A percentile compares a stretch with the other conserved stretches of the same genome.
phyloP scores from a whole-genome alignment of 805 yeast genomes.

The Saturnispora kantuleensis region DNA sequence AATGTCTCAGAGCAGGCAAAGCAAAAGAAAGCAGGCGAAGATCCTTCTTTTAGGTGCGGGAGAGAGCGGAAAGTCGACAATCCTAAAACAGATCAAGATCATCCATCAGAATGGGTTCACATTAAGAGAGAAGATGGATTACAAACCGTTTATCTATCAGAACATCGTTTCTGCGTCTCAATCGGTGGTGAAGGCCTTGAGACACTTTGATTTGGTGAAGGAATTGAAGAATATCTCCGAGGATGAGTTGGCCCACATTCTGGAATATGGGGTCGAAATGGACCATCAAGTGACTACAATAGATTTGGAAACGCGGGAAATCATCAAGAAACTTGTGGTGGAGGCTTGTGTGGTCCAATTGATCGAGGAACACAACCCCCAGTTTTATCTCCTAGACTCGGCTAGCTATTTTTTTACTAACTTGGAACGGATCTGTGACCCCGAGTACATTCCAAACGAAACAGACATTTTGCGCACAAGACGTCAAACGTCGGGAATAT shows the following conservation, averaged over 20 bases:
- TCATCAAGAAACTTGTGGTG: conserved; percentile 43
- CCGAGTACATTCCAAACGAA: conserved; percentile 59
- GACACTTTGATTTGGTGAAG: conserved; percentile 35
- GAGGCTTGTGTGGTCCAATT: conserved; percentile 50
- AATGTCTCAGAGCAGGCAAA: neutral
- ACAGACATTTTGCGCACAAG: conserved; percentile 79
- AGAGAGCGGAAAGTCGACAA: conserved; percentile 73
- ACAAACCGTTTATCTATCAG: conserved; percentile 68
- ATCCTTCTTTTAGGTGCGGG: conserved; percentile 82
- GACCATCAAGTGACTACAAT: conserved; percentile 37
- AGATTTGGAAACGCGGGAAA: conserved; percentile 38
- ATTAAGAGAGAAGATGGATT: conserved; percentile 61
- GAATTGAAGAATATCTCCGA: conserved; percentile 25
- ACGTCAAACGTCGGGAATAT: conserved; percentile 87
- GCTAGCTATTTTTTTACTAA: conserved; percentile 69
- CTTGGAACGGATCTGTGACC: conserved; percentile 47
- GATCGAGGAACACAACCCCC: conserved; percentile 49
- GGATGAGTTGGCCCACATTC: conserved; percentile 34
- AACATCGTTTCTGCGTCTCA: conserved; percentile 72
- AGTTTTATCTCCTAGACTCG: conserved; percentile 79
- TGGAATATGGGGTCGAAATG: conserved; percentile 39
- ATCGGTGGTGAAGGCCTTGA: conserved; percentile 57
- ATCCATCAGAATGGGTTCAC: conserved; percentile 64
- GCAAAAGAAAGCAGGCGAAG: conserved; percentile 45
- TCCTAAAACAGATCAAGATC: conserved; percentile 73